A percentile compares a stretch with the other conserved stretches of the same genome.
These are phyloP conservation scores for Curvularia lunata DNA, from an alignment of 2,329 filamentous ascomycete species.

Conservation along the genomic window DNA sequence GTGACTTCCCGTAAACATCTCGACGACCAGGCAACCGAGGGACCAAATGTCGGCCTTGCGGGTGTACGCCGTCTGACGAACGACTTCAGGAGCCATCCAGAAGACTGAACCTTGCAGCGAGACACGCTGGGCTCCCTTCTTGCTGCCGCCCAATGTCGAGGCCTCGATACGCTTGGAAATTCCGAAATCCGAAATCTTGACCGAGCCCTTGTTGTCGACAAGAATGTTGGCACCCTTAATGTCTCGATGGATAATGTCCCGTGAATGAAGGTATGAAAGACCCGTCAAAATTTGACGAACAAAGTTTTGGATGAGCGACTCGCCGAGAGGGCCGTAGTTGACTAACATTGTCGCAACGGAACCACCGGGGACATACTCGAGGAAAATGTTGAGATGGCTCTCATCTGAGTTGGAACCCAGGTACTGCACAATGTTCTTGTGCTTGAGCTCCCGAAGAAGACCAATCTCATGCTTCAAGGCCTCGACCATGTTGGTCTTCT, in stretches of 20 bases:
- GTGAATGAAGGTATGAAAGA: constrained; percentile 88
- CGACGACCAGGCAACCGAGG: constrained; percentile 91
- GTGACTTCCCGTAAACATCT: constrained; percentile 98
- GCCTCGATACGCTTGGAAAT: constrained; percentile 98
- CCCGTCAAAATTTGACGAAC: constrained; percentile 94
- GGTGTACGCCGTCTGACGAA: constrained; percentile 96
- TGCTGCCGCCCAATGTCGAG: constrained; percentile 67
- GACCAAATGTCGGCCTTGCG: constrained; percentile 99
- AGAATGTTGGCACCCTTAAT: constrained; percentile 99
- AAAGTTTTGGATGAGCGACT: constrained; percentile 94
- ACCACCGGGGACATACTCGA: constrained; percentile 96
- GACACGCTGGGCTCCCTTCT: constrained; percentile 56
- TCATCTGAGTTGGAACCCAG: constrained; percentile 92
- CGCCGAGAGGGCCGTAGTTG: constrained; percentile 93
- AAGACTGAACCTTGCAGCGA: constrained; percentile 97
- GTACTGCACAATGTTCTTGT: constrained; percentile 98
- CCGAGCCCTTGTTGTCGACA: constrained; percentile 97
- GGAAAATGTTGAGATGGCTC: constrained; percentile 97
- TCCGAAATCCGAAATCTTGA: constrained; percentile 99
- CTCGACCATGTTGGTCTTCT: constrained; percentile 98
- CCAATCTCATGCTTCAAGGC: constrained; percentile 96
- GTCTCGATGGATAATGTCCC: constrained; percentile 96
- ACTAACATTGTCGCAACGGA: constrained; percentile 99
- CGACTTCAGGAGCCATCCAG: constrained; percentile 99
- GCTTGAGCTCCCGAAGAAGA: constrained; percentile 89